Evolutionary conservation across 1,139 yeast species (phyloP).

Genomic region (Kurtzmaniella quercitrusa): DNA sequence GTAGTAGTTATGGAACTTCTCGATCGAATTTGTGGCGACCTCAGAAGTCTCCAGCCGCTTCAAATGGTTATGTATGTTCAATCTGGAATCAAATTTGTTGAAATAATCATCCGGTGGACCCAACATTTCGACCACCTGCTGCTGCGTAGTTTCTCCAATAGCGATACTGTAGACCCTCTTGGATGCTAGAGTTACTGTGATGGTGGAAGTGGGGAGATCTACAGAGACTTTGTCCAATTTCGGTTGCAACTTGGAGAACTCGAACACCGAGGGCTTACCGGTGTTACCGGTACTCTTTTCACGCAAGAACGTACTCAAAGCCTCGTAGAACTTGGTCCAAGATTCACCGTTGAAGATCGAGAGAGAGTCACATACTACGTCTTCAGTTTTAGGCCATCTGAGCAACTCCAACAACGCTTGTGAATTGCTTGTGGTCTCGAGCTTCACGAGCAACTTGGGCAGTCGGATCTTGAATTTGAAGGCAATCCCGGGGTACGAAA

Average conservation of each 20-base stretch:
- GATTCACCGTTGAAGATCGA: constrained; percentile 31
- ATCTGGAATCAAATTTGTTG: constrained; percentile 43
- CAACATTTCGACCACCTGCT: constrained; percentile 39
- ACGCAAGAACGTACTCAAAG: constrained; percentile 1
- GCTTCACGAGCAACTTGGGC: constrained; percentile 15
- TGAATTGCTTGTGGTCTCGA: constrained; percentile 14
- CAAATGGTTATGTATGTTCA: constrained; percentile 36
- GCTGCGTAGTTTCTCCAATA: constrained; percentile 46
- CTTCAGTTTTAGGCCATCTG: constrained; percentile 26
- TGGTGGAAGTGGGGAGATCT: background rate
- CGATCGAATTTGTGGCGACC: constrained; percentile 13
- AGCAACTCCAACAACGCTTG: constrained; percentile 27
- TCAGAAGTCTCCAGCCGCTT: constrained; percentile 10
- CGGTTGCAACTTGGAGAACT: constrained; percentile 2
- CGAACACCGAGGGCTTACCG: background rate
- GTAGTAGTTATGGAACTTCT: constrained; percentile 54
- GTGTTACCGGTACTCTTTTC: too few relatives aligned
- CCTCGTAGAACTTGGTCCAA: constrained; percentile 20
- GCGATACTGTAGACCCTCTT: constrained; percentile 8
- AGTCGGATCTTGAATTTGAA: constrained; percentile 35
- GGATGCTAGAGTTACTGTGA: background rate
- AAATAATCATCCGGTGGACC: constrained; percentile 59
- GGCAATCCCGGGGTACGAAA: constrained; percentile 54
- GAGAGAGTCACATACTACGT: constrained; percentile 32
- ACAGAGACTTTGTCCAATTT: constrained; percentile 3